Percentiles rank a stretch among this genome's conserved stretches.
phyloP scores from a whole-genome alignment of 768 basidiomycete genomes.

The Pleurotus citrinopileatus region DNA sequence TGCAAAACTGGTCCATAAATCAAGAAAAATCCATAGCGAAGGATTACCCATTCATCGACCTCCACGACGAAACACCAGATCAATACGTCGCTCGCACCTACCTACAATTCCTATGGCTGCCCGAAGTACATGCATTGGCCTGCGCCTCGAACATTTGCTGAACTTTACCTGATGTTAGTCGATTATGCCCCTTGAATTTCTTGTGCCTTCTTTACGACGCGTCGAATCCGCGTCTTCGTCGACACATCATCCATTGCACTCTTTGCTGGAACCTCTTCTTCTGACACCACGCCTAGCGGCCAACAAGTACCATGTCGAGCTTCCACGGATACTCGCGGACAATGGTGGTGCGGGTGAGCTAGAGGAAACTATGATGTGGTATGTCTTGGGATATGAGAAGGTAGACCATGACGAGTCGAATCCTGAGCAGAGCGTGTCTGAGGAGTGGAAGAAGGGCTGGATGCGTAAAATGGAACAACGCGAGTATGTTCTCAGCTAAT shows the following conservation, averaged over 20 bases:
- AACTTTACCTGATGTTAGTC: slow-evolving; percentile 39
- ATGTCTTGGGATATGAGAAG: slow-evolving; percentile 61
- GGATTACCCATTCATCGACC: slow-evolving; percentile 53
- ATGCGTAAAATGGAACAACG: slow-evolving; percentile 66
- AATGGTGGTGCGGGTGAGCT: slow-evolving; percentile 59
- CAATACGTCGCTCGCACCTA: slow-evolving; percentile 47
- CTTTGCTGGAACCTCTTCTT: slow-evolving; percentile 57
- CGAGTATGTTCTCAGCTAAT: slow-evolving; percentile 41
- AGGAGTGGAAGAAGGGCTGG: slow-evolving; percentile 54
- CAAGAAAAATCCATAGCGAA: slow-evolving; percentile 57
- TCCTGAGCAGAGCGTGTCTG: slow-evolving; percentile 13
- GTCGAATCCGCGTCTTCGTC: slow-evolving; percentile 35
- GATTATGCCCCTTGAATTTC: slow-evolving; percentile 60
- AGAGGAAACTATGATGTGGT: slow-evolving; percentile 81
- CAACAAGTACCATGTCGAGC: slow-evolving; percentile 64
- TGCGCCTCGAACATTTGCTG: slow-evolving; percentile 7
- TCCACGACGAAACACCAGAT: slow-evolving; percentile 44
- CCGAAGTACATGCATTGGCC: slow-evolving; percentile 46
- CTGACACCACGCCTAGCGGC: slow-evolving; percentile 51
- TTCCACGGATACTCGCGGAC: slow-evolving; percentile 55
- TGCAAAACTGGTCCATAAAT: slow-evolving; percentile 45
- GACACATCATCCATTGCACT: slow-evolving; percentile 52
- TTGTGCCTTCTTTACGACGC: slow-evolving; percentile 56
- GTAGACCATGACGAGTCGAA: slow-evolving; percentile 25
- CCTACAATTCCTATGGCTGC: slow-evolving; percentile 58